These are phyloP conservation scores for Epichloe brachyelytri DNA, from an alignment of 2,329 filamentous ascomycete species.

Conservation along the genomic window DNA sequence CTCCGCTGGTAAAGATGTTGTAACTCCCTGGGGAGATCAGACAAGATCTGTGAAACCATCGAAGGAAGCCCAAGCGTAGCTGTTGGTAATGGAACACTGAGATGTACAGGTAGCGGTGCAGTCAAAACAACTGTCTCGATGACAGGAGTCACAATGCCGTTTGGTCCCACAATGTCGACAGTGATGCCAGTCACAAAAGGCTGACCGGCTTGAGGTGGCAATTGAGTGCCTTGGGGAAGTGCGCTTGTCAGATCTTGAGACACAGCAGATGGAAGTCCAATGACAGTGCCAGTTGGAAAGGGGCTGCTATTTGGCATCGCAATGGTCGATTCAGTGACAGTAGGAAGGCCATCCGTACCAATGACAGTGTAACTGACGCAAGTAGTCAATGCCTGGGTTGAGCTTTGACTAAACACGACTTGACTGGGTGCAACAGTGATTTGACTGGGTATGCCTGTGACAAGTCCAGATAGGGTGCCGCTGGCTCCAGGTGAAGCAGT, in stretches of 20 bases:
- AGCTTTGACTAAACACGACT: neutral
- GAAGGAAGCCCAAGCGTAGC: slow-evolving; percentile 10
- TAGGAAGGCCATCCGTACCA: slow-evolving; percentile 17
- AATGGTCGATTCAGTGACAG: slow-evolving; percentile 19
- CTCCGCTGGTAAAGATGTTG: slow-evolving; percentile 6
- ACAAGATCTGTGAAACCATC: slow-evolving; percentile 8
- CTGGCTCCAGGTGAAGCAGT: slow-evolving; percentile 5
- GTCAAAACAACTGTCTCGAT: slow-evolving; percentile 15
- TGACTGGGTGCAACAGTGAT: slow-evolving; percentile 7
- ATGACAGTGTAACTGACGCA: slow-evolving; percentile 18
- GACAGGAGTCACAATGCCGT: slow-evolving; percentile 19
- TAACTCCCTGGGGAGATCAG: slow-evolving; percentile 11
- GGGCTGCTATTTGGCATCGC: slow-evolving; percentile 12
- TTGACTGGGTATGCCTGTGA: slow-evolving; percentile 13
- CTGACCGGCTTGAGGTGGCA: slow-evolving; percentile 7
- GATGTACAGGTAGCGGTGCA: slow-evolving; percentile 2
- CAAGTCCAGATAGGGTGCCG: slow-evolving; percentile 8
- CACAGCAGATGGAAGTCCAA: slow-evolving; percentile 9
- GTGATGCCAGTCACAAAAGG: slow-evolving; percentile 19
- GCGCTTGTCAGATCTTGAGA: slow-evolving; percentile 5
- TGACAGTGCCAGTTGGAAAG: slow-evolving; percentile 9
- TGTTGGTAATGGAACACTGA: slow-evolving; percentile 6
- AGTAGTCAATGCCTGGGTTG: slow-evolving; percentile 12
- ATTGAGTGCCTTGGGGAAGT: slow-evolving; percentile 10
- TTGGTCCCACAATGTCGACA: slow-evolving; percentile 17